Base-by-base conservation (phyloP, 2,329 filamentous ascomycete genomes). In the Botrytis pseudocinerea region DNA sequence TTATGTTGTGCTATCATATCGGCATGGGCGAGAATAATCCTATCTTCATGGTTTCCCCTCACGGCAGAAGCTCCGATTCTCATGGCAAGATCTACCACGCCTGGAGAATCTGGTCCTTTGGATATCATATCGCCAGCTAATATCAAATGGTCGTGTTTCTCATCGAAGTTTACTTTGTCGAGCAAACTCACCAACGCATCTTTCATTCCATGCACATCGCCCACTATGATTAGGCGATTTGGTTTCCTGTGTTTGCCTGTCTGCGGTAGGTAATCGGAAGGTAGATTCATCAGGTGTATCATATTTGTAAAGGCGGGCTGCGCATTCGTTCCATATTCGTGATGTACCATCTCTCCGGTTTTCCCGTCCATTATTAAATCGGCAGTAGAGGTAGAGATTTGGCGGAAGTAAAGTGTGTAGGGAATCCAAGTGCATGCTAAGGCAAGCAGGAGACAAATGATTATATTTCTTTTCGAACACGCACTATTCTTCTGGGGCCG, bases 11-110 rank as follows among this genome's bases (percentile, higher is more conserved):
- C 65, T 28, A 78, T 72, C 77, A 83, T 79, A 51, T 81, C 79
- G 42, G 85, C 84, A 74, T 90, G 88, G 1, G 90, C 87, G 14
- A 91, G 86, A n/a, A 98, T 86, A 32, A 98, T 86, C 35, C 90
- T 88, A 81, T 98, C 95, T 81, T 99, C 96, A 83, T 97, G 93
- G 82, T 98, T 98, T 28, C 96, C 96, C 69, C 95, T 91, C 14
- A 98, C 94, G 75, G 90, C 93, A 44, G 91, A 93, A 35, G 95
- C 95, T 69, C 89, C 88, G 54, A 95, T 83, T 22, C 87, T 83
- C 81, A 94, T 92, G 54, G 93, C 91, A 60, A 94, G 85, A 73
- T 92, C 88, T 65, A 98, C 86, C 0, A 97, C 93, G 54, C 91
- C 93, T 0, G 86, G 79, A 46, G 93, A 95, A 82, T 97, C 91